Evolutionary conservation across 2,329 filamentous ascomycete genomes (phyloP).

Genomic region (Peltaster fructicola): DNA sequence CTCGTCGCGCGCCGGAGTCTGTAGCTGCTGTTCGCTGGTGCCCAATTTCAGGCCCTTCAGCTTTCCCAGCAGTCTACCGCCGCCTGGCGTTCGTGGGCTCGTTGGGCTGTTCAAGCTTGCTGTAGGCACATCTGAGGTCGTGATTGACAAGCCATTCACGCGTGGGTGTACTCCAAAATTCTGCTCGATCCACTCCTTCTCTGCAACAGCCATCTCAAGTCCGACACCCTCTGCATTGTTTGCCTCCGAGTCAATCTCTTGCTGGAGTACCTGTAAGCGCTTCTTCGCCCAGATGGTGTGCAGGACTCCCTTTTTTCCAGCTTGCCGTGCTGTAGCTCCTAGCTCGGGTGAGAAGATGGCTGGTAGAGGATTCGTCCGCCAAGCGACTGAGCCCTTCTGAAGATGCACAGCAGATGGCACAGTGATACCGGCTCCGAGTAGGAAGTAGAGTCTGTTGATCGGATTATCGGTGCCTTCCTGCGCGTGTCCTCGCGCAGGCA

Average conservation of each 20-base stretch:
- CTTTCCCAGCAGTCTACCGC: conserved; percentile 61
- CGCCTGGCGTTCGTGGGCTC: conserved; percentile 42
- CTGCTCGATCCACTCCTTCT: conserved; percentile 69
- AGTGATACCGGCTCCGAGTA: conserved; percentile 53
- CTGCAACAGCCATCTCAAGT: conserved; percentile 64
- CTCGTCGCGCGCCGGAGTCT: conserved; percentile 16
- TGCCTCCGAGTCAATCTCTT: conserved; percentile 60
- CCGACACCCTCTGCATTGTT: conserved; percentile 67
- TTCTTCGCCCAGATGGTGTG: conserved; percentile 86
- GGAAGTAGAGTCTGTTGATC: conserved; percentile 56
- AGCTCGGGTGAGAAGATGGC: conserved; percentile 71
- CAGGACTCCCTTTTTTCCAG: conserved; percentile 62
- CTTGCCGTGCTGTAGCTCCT: conserved; percentile 44
- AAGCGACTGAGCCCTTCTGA: conserved; percentile 24
- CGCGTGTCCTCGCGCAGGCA: conserved; percentile 43
- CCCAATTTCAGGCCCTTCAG: conserved; percentile 61
- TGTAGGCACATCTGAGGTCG: conserved; percentile 7
- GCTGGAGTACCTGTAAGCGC: conserved; percentile 54
- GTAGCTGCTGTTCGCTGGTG: conserved; percentile 35
- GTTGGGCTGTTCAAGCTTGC: conserved; percentile 31
- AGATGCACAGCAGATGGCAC: conserved; percentile 60
- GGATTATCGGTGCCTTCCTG: conserved; percentile 17
- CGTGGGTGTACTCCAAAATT: conserved; percentile 50
- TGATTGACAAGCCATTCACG: conserved; percentile 22
- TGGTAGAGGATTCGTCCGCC: conserved; percentile 61